A percentile compares a stretch with the other conserved stretches of the same genome.
Evolutionary conservation across 805 yeast genomes (phyloP).

Genomic region (Schizosaccharomyces cryophilus): DNA sequence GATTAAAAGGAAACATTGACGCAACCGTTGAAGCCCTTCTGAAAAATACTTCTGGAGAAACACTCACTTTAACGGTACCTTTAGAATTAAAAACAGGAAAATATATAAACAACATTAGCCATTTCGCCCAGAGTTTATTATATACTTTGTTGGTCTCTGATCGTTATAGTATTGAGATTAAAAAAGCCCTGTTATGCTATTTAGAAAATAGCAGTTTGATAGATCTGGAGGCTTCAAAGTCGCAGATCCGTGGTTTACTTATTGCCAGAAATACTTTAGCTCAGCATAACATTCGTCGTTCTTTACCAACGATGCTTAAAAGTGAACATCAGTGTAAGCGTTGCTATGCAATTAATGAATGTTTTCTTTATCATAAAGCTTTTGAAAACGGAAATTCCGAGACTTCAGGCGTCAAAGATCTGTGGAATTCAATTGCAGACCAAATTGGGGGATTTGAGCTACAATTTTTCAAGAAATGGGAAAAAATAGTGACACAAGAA

Average conservation of each 20-base stretch:
- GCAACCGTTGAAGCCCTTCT: constrained; percentile 35
- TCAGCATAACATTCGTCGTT: constrained; percentile 22
- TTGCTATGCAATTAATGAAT: constrained; percentile 11
- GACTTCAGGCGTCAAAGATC: constrained; percentile 28
- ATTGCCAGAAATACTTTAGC: constrained; percentile 53
- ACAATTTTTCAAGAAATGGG: constrained; percentile 50
- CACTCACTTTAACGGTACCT: constrained; percentile 22
- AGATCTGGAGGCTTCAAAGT: constrained; percentile 25
- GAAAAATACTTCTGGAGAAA: neutral
- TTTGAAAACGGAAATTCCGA: constrained; percentile 33
- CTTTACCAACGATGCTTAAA: constrained; percentile 4
- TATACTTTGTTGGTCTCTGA: constrained; percentile 62
- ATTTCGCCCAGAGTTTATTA: constrained; percentile 66
- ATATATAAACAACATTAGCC: constrained; percentile 28
- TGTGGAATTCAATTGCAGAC: constrained; percentile 24
- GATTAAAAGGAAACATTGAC: constrained; percentile 73
- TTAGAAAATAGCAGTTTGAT: constrained; percentile 35
- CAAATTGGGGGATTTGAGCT: constrained; percentile 27
- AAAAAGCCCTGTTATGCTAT: constrained; percentile 31
- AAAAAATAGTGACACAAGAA: constrained; percentile 44
- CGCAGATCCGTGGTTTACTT: constrained; percentile 42
- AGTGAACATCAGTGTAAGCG: constrained; percentile 7
- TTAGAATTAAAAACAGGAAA: constrained; percentile 79
- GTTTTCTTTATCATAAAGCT: constrained; percentile 22
- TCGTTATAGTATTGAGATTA: constrained; percentile 22